Conservation (phyloP, 148 eudicot genomes). For the Nepenthes gracilis region DNA sequence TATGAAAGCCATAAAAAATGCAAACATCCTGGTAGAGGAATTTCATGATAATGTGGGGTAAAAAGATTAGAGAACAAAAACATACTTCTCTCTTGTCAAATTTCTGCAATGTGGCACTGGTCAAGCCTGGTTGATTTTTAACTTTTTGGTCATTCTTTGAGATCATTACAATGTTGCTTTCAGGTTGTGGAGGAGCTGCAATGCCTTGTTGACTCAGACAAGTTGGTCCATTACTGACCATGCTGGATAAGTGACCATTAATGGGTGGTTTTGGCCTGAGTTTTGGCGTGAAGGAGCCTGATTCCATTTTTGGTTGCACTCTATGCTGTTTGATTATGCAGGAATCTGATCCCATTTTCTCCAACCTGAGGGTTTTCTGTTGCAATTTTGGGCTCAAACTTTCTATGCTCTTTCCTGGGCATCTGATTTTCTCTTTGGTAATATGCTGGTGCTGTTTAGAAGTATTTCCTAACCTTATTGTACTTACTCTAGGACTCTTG, state of each 20-base stretch:
- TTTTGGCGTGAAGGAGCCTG: conserved; percentile 19
- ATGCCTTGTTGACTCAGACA: conserved; percentile 22
- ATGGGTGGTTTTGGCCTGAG: conserved; percentile 17
- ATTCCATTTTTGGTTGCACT: conserved; percentile 17
- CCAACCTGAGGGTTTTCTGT: conserved; percentile 12
- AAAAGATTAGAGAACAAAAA: background rate
- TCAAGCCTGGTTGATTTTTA: conserved; percentile 19
- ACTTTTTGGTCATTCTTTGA: conserved; percentile 29
- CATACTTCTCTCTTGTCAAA: conserved; percentile 16
- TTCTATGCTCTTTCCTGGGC: conserved; percentile 16
- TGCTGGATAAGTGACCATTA: conserved; percentile 20
- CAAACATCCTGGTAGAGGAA: background rate
- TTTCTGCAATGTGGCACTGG: conserved; percentile 11
- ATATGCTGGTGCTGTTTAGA: conserved; percentile 16
- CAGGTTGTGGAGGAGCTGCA: conserved; percentile 21
- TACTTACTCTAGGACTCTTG: conserved; percentile 17
- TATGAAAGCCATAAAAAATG: background rate
- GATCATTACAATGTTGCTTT: conserved; percentile 27
- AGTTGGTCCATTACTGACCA: conserved; percentile 19
- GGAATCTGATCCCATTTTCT: conserved; percentile 18
- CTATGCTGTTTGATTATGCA: conserved; percentile 13
- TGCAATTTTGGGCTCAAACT: conserved; percentile 27
- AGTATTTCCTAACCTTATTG: conserved; percentile 18
- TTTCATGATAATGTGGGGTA: background rate
- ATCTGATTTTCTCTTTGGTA: conserved; percentile 15